Evolutionary conservation across 2,329 filamentous ascomycete species (phyloP), one percentile per base, ranked within the genome.

Genomic region (Penicillium sp.): DNA sequence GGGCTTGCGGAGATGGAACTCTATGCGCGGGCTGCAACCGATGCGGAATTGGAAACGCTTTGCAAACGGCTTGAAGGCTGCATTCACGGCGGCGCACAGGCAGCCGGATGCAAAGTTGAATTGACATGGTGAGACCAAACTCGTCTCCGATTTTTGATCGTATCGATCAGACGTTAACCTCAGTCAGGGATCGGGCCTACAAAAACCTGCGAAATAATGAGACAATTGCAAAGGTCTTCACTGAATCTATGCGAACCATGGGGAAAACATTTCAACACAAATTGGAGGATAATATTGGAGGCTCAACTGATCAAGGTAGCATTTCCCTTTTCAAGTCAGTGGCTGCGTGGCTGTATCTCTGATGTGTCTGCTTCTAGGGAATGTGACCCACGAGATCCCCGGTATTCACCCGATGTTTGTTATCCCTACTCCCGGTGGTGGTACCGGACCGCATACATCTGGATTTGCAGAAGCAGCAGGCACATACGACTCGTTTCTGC

Each of bases 351-450:
- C 27, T 27, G 10, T 31, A 44, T 16, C 9, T 47, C 16, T 47
- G 19, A 47, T 47, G 3, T 39, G 35, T 39, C 35, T 47, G 10
- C 26, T n/a, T 31, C 13, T 19, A 47, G 54, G 54, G n/a, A 57
- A 57, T 19, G 50, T 57, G 1, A 53, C 43, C 43, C 47, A 57
- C 37, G 49, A 21, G 13, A 44, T 51, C 25, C 54, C 54, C 3
- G 43, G 49, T 25, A 35, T 57, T 13, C 54, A 57, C 23, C 45
- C 54, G 3, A 33, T 42, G 19, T 57, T 57, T 47, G 33, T 35
- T n/a, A 57, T 57, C 13, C 49, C 49, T 8, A 53, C 49, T 10
- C 50, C 54, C 4, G 54, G 42, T 8, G 27, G 43, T 9, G 16
- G 9, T n/a, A 26, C 14, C 8, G 46, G 37, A 35, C 49, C 54